Evolutionary conservation across 2,329 filamentous ascomycete genomes (phyloP), one percentile per base, ranked within the genome.

Genomic region (Acephala macrosclerotiorum): DNA sequence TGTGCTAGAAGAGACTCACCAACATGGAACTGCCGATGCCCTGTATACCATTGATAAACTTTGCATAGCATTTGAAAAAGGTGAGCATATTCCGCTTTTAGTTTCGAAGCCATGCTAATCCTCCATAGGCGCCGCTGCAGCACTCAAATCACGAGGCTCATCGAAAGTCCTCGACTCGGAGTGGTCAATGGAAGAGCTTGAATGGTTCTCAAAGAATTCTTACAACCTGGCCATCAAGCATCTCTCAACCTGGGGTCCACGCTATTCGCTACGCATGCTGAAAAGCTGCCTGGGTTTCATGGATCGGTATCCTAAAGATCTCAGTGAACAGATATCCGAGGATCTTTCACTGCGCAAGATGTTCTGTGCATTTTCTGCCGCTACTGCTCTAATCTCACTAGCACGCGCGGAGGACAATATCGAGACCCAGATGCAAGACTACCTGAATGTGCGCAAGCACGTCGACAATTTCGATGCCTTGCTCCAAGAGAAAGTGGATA

Each of bases 141-240:
- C 83, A 20, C 76, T 78, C 1, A 79, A 80, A 49, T 79, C 82
- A 78, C 36, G 70, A 79, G 36, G 69, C 77, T 65, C 77, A 75
- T 20, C 80, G 25, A 62, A 45, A 47, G 29, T 56, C 40, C 16
- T 80, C 14, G 70, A 73, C 22, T 64, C 55, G 1, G 57, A 73
- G 0, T 93, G 94, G 73, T 86, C 84, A 0, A 65, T 83, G 0
- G 76, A 82, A 2, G 93, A 97, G 72, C 81, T 96, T 3, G 85
- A 94, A 70, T 97, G 93, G 93, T 94, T 97, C 75, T 90, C 89
- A 42, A 89, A 89, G 68, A 95, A 92, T 68, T 85, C 91, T 1
- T 97, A 96, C 80, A 96, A 96, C 70, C 77, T 94, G 7, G 89
- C 89, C 0, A 78, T 95, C 4, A 87, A 88, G 66, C 82, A 89